Evolutionary conservation across 257 asterid genomes (phyloP), one percentile per base, ranked within the genome.

Genomic region (Lavandula angustifolia): DNA sequence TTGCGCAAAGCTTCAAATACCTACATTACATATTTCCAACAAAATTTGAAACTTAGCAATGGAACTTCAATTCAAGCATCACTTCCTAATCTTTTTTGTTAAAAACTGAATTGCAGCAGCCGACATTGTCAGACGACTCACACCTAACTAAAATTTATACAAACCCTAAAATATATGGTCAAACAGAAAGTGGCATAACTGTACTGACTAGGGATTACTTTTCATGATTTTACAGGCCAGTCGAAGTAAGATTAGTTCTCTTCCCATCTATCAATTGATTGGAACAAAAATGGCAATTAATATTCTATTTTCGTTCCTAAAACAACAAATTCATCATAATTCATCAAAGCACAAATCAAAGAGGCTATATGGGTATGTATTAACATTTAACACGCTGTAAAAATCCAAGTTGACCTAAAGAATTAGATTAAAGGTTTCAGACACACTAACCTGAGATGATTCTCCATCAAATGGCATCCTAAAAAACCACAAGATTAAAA

Each of bases 391-490:
- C 47, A 64, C 46, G 69, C 4, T 3, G 33, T 13, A 62, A 46
- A 35, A 58, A 17, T 44, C 17, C 41, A 68, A 29, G 52, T 61
- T 33, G 44, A 67, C 9, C 48, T 37, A 32, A 17, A 38, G 27
- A 42, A 68, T 34, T 10, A 42, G 59, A 31, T 37, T 38, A 67
- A n/a, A 37, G 46, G 68, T 38, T 60, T 54, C 54, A 27, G 44
- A 58, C 17, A 75, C 54, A 68, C 89, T 59, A 55, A 87, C 99
- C 99, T 92, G 83, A 11, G 95, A 80, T 63, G 80, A 66, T 61
- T 83, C 84, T 60, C 80, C 62, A 49, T 80, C 85, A 37, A 79
- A 78, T 16, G 88, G 95, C 77, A 85, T 64, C 89, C 99, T 92
- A 82, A 65, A 71, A 77, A 62, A 70, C 55, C 75, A 76, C 18